These are phyloP conservation scores for Prunus padus DNA, from an alignment of 306 rosid species.

Conservation along the genomic window DNA sequence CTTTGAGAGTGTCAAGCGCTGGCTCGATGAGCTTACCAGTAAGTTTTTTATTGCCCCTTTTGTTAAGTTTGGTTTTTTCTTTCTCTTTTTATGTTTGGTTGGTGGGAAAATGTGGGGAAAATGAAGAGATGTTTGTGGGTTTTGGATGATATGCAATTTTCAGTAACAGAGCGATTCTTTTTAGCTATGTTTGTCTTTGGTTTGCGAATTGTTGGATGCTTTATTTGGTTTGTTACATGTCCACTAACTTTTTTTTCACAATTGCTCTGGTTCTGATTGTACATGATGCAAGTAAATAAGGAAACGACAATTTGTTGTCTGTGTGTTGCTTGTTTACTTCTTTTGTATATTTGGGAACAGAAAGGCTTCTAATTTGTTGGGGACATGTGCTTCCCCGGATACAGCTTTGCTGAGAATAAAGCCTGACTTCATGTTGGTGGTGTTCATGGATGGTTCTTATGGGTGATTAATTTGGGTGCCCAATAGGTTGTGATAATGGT, in stretches of 20 bases:
- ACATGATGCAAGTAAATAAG: background rate
- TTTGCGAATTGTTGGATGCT: background rate
- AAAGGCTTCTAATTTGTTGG: background rate
- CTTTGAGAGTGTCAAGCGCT: conserved; percentile 67
- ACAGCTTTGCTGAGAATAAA: background rate
- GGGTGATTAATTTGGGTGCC: background rate
- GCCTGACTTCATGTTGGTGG: background rate
- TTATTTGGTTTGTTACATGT: background rate
- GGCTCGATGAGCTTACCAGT: conserved; percentile 87
- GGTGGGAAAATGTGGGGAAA: background rate
- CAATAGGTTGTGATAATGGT: background rate
- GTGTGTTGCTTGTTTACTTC: background rate
- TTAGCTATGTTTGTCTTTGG: background rate
- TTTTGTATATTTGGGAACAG: conserved; percentile 3
- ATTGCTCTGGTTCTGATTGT: background rate
- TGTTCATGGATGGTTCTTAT: background rate
- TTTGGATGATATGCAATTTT: background rate
- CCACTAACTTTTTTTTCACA: background rate
- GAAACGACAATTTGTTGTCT: background rate
- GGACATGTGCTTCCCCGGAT: background rate
- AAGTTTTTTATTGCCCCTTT: conserved; percentile 19
- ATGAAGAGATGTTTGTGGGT: background rate
- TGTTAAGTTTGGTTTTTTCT: background rate
- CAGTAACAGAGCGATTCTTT: no score
- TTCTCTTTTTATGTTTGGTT: background rate